These are phyloP conservation scores for Citrullus amarus DNA, from an alignment of 306 rosid species.

Conservation along the genomic window DNA sequence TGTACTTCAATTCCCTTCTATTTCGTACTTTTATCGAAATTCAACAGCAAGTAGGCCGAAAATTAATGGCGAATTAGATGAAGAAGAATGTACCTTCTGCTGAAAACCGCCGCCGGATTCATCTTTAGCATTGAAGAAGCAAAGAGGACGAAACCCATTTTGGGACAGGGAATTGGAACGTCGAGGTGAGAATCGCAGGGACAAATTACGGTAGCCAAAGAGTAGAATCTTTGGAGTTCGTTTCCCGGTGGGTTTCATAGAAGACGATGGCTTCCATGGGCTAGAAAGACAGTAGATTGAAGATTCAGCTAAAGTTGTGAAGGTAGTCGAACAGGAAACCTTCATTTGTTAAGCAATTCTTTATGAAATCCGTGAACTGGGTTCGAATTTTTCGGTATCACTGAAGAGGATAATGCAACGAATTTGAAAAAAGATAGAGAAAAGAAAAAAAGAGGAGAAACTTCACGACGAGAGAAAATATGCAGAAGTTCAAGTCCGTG, in stretches of 20 bases:
- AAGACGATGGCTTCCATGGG: conserved; percentile 20
- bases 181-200: not conserved
- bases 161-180: not conserved
- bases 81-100: conserved; percentile 29
- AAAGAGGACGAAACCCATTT: conserved; percentile 18
- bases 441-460: not conserved
- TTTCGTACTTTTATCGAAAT: not conserved
- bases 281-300: conserved; percentile 18
- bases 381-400: not conserved
- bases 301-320: conserved; percentile 17
- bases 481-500: not conserved
- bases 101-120: conserved; percentile 29
- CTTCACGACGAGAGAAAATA: not conserved
- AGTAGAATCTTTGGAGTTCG: conserved; percentile 26
- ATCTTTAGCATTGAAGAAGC: conserved; percentile 42
- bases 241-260: conserved; percentile 16
- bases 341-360: not conserved
- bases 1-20: not conserved
- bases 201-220: conserved; percentile 10
- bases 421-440: not conserved
- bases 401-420: not conserved
- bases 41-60: not conserved
- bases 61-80: not conserved
- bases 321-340: not conserved
- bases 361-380: not conserved